A percentile compares a stretch with the other conserved stretches of the same genome.
Conservation (phyloP, 345 rosid genomes). For the Pistacia integerrima region DNA sequence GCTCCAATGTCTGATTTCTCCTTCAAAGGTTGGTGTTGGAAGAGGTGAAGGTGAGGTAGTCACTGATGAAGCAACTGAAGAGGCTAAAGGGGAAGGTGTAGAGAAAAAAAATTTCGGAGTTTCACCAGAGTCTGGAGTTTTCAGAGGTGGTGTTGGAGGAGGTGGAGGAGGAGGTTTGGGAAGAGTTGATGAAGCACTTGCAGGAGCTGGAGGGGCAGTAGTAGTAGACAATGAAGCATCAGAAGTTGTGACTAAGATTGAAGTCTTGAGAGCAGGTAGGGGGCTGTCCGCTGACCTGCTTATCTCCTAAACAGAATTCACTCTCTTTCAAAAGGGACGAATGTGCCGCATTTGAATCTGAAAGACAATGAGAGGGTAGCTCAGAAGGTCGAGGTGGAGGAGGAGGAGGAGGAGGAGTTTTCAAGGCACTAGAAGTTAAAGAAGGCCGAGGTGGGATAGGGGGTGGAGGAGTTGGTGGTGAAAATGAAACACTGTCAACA, state of each 20-base stretch:
- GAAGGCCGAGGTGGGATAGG: conserved; percentile 32
- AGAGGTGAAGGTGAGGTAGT: conserved; percentile 19
- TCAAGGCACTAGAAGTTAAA: conserved; percentile 18
- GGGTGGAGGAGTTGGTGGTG: conserved; percentile 34
- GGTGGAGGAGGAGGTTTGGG: conserved; percentile 21
- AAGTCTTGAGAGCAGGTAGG: neutral
- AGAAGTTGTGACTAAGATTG: conserved; percentile 3
- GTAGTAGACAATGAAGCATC: conserved; percentile 13
- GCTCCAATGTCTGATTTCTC: conserved; percentile 17
- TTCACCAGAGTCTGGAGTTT: neutral
- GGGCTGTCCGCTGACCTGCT: conserved; percentile 4
- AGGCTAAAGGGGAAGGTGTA: conserved; percentile 14
- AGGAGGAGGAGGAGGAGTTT: conserved; percentile 8
- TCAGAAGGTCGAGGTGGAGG: neutral
- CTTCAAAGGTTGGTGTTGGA: conserved; percentile 26
- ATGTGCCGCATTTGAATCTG: conserved; percentile 17
- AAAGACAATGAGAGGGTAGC: conserved; percentile 20
- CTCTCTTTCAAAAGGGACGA: conserved; percentile 16
- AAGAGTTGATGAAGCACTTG: conserved; percentile 10
- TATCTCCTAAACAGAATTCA: conserved; percentile 19
- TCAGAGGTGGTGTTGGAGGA: conserved; percentile 21
- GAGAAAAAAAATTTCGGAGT: conserved; percentile 3
- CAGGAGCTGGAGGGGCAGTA: conserved; percentile 15
- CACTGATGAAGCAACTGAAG: conserved; percentile 6
- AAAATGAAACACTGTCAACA: conserved; percentile 27